Percentiles rank a stretch among this genome's conserved stretches.
Evolutionary conservation across 75 land plant genomes (phyloP).

Genomic region (Azolla pinnata): DNA sequence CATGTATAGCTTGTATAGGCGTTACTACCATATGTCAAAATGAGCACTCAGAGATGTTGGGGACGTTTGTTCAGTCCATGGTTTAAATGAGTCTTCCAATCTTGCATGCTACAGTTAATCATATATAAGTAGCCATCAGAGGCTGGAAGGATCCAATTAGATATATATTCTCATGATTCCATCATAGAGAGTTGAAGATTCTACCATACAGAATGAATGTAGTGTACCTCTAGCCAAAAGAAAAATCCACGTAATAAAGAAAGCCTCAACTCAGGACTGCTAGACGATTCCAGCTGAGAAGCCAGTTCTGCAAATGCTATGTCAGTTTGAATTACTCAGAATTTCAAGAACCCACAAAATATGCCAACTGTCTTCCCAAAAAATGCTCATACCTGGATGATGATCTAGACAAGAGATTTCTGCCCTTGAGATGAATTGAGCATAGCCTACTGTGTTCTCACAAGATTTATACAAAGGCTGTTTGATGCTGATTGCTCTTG

Average conservation of each 20-base stretch:
- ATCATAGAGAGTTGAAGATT: not conserved
- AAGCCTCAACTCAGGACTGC: slow-evolving; percentile 19
- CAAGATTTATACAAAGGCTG: slow-evolving; percentile 28
- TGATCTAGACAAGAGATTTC: slow-evolving; percentile 44
- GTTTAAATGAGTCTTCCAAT: slow-evolving; percentile 26
- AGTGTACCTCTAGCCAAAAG: slow-evolving; percentile 34
- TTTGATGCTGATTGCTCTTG: slow-evolving; percentile 12
- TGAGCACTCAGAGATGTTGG: no score
- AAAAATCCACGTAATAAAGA: slow-evolving; percentile 33
- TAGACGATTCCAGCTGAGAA: slow-evolving; percentile 9
- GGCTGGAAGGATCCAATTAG: not conserved
- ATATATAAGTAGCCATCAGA: not conserved
- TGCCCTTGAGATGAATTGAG: slow-evolving; percentile 16
- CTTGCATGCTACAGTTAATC: slow-evolving; percentile 13
- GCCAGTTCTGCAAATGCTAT: slow-evolving; percentile 29
- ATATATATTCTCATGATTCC: not conserved
- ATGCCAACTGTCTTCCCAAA: not conserved
- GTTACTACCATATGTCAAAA: no score
- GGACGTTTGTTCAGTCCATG: slow-evolving; percentile 16
- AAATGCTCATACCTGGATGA: slow-evolving; percentile 26
- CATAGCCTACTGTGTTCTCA: slow-evolving; percentile 23
- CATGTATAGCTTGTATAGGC: no score
- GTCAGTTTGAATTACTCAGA: no score
- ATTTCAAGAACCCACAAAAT: not conserved
- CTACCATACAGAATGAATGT: not conserved